phyloP scores from a whole-genome alignment of 495 filamentous ascomycete species.

The Pseudomonodictys pantanalensis region DNA sequence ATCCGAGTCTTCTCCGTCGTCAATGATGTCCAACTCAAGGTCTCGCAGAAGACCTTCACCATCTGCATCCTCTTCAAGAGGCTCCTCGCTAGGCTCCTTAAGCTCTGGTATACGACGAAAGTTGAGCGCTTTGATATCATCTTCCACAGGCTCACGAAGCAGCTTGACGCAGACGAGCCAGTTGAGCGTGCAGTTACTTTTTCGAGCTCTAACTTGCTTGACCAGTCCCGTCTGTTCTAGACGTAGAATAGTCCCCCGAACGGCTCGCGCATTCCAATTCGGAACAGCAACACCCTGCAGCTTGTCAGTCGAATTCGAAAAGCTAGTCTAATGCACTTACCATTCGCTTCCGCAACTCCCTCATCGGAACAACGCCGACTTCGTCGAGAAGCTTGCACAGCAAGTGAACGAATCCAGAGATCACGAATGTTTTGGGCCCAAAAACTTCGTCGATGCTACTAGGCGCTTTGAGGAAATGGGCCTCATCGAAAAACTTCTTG shows the following conservation, averaged over 20 bases:
- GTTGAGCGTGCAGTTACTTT: constrained; percentile 43
- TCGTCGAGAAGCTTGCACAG: constrained; percentile 28
- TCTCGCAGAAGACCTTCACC: constrained; percentile 32
- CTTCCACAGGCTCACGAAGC: constrained; percentile 64
- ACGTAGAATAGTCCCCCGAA: constrained; percentile 39
- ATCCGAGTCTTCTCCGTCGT: constrained; percentile 10
- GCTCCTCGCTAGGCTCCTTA: not conserved
- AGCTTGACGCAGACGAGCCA: constrained; percentile 65
- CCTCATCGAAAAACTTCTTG: constrained; percentile 53
- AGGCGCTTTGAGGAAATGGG: constrained; percentile 47
- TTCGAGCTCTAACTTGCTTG: constrained; percentile 63
- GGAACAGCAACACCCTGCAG: constrained; percentile 12
- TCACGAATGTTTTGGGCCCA: constrained; percentile 5
- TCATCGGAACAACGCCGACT: constrained; percentile 11
- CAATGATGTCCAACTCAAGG: constrained; percentile 20
- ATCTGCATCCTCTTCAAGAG: constrained; percentile 35
- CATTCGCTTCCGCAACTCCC: constrained; percentile 20
- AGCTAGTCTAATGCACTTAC: not conserved
- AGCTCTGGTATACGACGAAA: not conserved
- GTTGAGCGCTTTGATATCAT: constrained; percentile 59
- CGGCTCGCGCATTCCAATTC: constrained; percentile 11
- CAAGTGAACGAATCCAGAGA: constrained; percentile 20
- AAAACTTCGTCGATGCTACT: constrained; percentile 19
- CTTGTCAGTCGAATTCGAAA: not conserved
- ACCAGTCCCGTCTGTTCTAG: constrained; percentile 66